Base-by-base conservation (phyloP, 2,329 filamentous ascomycete genomes). In the Epichloe typhina region DNA sequence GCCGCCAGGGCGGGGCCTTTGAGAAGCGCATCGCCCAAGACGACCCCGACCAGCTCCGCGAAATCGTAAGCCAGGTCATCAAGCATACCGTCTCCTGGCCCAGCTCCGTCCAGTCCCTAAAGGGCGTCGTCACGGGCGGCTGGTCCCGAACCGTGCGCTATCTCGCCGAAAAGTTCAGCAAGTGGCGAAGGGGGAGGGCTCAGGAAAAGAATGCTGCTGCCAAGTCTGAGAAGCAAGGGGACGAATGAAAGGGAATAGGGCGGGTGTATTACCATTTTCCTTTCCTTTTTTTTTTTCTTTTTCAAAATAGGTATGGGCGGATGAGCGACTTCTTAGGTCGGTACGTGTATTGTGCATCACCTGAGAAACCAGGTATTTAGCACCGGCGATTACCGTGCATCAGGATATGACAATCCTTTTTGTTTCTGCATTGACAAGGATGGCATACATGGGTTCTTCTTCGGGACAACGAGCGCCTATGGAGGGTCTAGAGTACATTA, bases 61-160 rank as follows among this genome's bases (percentile, higher is more conserved):
- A 79, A 26, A 83, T 84, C 57, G 80, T 97, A 17, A 78, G 83
- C 36, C 74, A 76, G 38, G 85, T 89, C 40, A 90, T 98, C 61
- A 84, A 82, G 62, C 85, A 86, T 63, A 97, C 94, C 0, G 88
- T 97, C 59, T 79, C 81, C 51, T 97, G 93, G 93, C 90, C 93
- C 0, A 93, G 88, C 60, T 88, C 87, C 2, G 82, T 82, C 5
- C 91, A 98, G 68, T 93, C 83, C 50, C 64, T 91, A 55, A 98
- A 98, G 69, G 83, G 89, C 2, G 65, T 86, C 1, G 66, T 96
- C 43, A 97, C 89, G 2, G 83, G 86, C 0, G 94, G 93, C 0
- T 64, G 86, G 15, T 63, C 72, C 6, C 79, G 83, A 59, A 84
- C 83, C 5, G 76, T 78, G 71, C 78, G 82, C 55, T 98, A 98